phyloP scores from a whole-genome alignment of 805 yeast genomes.

The Pichia kluyveri region DNA sequence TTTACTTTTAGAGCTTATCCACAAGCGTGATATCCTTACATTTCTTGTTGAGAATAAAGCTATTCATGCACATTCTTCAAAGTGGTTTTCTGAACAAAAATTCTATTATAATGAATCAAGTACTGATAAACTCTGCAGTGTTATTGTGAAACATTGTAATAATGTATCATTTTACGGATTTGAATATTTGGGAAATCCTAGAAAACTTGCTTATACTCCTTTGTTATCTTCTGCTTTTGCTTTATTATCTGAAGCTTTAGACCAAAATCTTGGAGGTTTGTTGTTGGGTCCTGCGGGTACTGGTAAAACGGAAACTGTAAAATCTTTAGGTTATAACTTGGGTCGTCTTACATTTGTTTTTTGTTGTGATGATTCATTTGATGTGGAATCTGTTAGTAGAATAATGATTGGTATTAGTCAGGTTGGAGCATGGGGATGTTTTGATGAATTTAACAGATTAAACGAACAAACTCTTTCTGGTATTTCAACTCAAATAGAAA shows the following conservation, averaged over 20 bases:
- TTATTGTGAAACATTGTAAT: constrained; percentile 45
- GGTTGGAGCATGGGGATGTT: constrained; percentile 92
- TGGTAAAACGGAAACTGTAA: constrained; percentile 88
- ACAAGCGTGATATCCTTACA: constrained; percentile 36
- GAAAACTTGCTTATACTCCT: constrained; percentile 69
- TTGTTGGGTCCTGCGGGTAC: constrained; percentile 97
- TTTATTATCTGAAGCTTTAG: constrained; percentile 65
- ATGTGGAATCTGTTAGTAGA: constrained; percentile 68
- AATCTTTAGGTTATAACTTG: constrained; percentile 69
- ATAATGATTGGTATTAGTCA: constrained; percentile 70
- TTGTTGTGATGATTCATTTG: constrained; percentile 87
- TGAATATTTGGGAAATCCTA: constrained; percentile 73
- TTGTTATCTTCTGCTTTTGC: constrained; percentile 54
- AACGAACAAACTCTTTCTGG: constrained; percentile 69
- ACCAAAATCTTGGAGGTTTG: constrained; percentile 75
- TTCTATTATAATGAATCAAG: constrained; percentile 30
- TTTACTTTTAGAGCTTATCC: constrained; percentile 59
- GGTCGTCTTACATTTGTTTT: constrained; percentile 82
- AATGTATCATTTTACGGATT: constrained; percentile 56
- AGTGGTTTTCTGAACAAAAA: constrained; percentile 47
- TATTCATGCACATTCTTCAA: constrained; percentile 11
- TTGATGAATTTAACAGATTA: constrained; percentile 87
- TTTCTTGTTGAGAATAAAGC: background rate
- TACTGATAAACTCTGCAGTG: constrained; percentile 15
- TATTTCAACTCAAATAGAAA: constrained; percentile 70